phyloP scores from a whole-genome alignment of 108 stramenopile genomes.

The Fistulifera pelliculosa region DNA sequence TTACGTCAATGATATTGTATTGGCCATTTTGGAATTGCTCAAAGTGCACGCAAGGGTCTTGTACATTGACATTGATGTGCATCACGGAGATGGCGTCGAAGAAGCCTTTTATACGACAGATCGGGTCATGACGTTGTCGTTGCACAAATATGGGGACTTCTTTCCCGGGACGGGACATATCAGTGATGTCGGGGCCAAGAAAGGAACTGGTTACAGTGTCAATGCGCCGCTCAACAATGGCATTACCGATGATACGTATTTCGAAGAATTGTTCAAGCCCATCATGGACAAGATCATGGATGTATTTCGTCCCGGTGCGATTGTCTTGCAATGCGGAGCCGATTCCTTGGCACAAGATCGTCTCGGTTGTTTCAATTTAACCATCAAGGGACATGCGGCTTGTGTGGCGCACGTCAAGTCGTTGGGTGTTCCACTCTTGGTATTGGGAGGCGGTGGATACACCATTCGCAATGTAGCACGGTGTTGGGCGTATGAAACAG shows the following conservation, averaged over 20 bases:
- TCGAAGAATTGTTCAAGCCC: constrained; percentile 87
- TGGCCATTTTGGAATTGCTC: constrained; percentile 98
- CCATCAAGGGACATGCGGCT: constrained; percentile 86
- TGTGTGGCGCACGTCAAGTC: constrained; percentile 85
- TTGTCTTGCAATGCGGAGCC: constrained; percentile 99
- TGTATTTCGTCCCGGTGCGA: constrained; percentile 90
- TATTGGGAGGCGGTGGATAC: constrained; percentile 98
- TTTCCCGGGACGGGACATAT: constrained; percentile 98
- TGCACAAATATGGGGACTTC: constrained; percentile 99
- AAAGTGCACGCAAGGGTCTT: constrained; percentile 98
- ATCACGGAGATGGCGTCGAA: constrained; percentile 99
- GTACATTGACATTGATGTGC: constrained; percentile 99
- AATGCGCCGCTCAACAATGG: constrained; percentile 96
- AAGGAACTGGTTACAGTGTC: constrained; percentile 90
- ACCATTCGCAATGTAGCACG: constrained; percentile 97
- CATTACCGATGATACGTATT: constrained; percentile 90
- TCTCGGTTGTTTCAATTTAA: constrained; percentile 99
- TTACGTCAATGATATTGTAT: constrained; percentile 98
- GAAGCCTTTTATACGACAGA: constrained; percentile 99
- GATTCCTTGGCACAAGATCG: constrained; percentile 97
- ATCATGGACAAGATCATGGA: constrained; percentile 96
- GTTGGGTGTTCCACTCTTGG: constrained; percentile 91
- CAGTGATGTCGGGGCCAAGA: constrained; percentile 91
- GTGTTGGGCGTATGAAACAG: constrained; percentile 96
- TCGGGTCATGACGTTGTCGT: constrained; percentile 97